These are phyloP conservation scores for Irpex lacteus DNA, from an alignment of 1,284 basidiomycete species.

Conservation along the genomic window DNA sequence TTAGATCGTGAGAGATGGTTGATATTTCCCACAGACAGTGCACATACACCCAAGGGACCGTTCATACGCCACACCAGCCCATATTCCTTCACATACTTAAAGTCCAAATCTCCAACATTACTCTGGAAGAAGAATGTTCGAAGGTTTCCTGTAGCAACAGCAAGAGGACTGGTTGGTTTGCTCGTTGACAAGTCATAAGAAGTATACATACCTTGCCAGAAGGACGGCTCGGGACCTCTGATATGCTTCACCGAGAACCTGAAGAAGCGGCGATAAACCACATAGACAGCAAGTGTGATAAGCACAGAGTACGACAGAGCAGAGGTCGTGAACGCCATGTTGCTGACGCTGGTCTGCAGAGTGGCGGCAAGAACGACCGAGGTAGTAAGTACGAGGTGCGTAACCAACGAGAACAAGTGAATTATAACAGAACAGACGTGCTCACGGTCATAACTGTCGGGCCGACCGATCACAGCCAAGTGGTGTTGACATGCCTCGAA, in stretches of 20 bases:
- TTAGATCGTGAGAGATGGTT: background rate
- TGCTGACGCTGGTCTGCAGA: background rate
- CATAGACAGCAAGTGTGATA: background rate
- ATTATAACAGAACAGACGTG: background rate
- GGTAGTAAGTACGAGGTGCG: background rate
- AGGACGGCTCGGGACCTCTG: slow-evolving; percentile 10
- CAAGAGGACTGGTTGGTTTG: background rate
- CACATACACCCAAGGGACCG: slow-evolving; percentile 6
- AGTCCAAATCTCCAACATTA: slow-evolving; percentile 31
- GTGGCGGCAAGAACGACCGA: background rate
- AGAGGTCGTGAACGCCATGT: background rate
- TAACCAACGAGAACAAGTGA: background rate
- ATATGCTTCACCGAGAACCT: slow-evolving; percentile 8
- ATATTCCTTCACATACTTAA: slow-evolving; percentile 30
- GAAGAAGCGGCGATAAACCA: background rate
- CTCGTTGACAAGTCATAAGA: background rate
- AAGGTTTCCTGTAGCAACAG: slow-evolving; percentile 7
- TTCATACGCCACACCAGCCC: slow-evolving; percentile 27
- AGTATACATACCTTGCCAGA: slow-evolving; percentile 4
- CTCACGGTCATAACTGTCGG: background rate
- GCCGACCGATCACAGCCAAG: background rate
- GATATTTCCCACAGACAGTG: background rate
- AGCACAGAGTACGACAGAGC: background rate
- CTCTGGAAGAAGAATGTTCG: slow-evolving; percentile 20
- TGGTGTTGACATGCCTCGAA: background rate